Base-by-base conservation (phyloP, 352 stramenopile species). In the Bremia lactucae region DNA sequence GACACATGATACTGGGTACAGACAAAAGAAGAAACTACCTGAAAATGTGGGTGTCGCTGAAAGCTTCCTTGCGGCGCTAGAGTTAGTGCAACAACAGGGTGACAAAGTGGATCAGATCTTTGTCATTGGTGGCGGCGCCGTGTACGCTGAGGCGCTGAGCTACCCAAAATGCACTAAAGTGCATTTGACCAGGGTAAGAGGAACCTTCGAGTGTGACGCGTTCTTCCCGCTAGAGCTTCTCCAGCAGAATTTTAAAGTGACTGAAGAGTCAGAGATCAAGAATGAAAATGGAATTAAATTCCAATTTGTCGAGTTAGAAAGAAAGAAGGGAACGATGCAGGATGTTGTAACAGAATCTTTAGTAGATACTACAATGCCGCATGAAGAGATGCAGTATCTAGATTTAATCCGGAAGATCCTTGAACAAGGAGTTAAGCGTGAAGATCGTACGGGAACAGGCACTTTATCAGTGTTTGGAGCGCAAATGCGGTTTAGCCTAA, bases 381-480 rank as follows among this genome's bases (percentile, higher is more conserved):
- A 86, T 23, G 64, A 86, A 39, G 73, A 86, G 52, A 48, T 72
- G 54, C 75, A 87, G 60, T 87, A 86, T 25, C 68, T 99, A 15
- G 68, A 96, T 16, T 60, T 98, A 46, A 97, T 98, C 57, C 76
- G 83, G 33, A 87, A 97, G 46, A 98, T 99, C 49, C 66, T 99
- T 44, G 67, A 85, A 2, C 76, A 97, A 59, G 96, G 96, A 20
- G 76, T 88, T 2, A 58, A 73, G 23, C 88, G 96, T 34, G 95
- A 78, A 25, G 97, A 99, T 71, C 88, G 97, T 34, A 99, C 97
- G 4, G 96, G 96, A 15, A 99, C 95, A 0, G 97, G 97, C 4
- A 99, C 97, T 9, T 46, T 98, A 15, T 98, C 90, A n/a, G 83
- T 97, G 11, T 99, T 99, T 86, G 96, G 97, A 24, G 89, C 91